Percentiles rank a stretch among this genome's conserved stretches.
phyloP scores from a whole-genome alignment of 2,329 filamentous ascomycete species.

The Boeremia exigua region DNA sequence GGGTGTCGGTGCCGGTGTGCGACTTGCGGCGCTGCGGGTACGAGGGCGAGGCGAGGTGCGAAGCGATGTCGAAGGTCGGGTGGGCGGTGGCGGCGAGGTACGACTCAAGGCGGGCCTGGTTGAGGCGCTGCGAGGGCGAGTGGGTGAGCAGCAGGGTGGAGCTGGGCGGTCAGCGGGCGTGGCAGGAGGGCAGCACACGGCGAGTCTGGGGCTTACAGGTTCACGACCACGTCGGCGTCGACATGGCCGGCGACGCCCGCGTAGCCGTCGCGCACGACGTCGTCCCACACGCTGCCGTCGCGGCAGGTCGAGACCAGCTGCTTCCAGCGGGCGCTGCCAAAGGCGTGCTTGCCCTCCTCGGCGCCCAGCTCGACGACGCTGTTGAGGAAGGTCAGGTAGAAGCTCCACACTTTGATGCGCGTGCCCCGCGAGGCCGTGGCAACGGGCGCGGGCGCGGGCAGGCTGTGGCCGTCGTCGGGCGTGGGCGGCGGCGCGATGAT shows the following conservation, averaged over 20 bases:
- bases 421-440: constrained; percentile 80
- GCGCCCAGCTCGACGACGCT: constrained; percentile 86
- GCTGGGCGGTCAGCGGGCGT: constrained; percentile 53
- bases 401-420: constrained; percentile 93
- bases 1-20: constrained; percentile 75
- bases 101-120: constrained; percentile 85
- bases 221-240: constrained; percentile 92
- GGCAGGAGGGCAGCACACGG: not conserved
- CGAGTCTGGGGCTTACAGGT: constrained; percentile 75
- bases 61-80: constrained; percentile 74
- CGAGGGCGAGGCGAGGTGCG: constrained; percentile 62
- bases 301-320: constrained; percentile 81
- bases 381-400: constrained; percentile 93
- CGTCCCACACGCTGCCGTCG: constrained; percentile 92
- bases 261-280: constrained; percentile 86
- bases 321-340: constrained; percentile 87
- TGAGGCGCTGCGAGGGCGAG: constrained; percentile 79
- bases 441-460: constrained; percentile 67
- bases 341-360: constrained; percentile 87
- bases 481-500: constrained; percentile 65
- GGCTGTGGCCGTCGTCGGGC: constrained; percentile 16
- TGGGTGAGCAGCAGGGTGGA: constrained; percentile 92
- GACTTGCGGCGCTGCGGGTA: constrained; percentile 41
- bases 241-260: constrained; percentile 87
- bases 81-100: constrained; percentile 81